Evolutionary conservation across 768 basidiomycete genomes (phyloP).

Genomic region (Phylloporus sp.): DNA sequence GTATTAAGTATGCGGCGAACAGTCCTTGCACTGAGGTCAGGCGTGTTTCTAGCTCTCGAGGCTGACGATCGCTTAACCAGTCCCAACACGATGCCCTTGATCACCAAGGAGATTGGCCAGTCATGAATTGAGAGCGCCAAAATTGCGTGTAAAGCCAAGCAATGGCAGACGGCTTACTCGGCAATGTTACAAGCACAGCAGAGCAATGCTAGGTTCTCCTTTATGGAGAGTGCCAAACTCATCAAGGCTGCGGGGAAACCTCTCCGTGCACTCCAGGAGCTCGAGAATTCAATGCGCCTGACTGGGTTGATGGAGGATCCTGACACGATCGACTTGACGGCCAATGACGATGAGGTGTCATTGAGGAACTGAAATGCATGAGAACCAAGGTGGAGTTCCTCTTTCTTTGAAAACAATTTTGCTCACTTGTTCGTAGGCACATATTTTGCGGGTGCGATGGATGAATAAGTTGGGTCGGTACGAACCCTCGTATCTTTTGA

Average conservation of each 20-base stretch:
- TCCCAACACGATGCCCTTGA: constrained; percentile 30
- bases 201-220: constrained; percentile 65
- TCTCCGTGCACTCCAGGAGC: constrained; percentile 79
- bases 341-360: constrained; percentile 46
- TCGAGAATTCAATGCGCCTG: constrained; percentile 68
- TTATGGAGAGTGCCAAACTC: constrained; percentile 89
- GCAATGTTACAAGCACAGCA: constrained; percentile 89
- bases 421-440: constrained; percentile 45
- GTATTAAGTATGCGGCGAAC: constrained; percentile 86
- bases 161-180: constrained; percentile 96
- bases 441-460: constrained; percentile 84
- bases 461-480: constrained; percentile 87
- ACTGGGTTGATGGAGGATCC: constrained; percentile 44
- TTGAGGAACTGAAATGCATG: constrained; percentile 46
- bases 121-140: constrained; percentile 95
- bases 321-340: constrained; percentile 54
- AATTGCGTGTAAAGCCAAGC: constrained; percentile 91
- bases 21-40: constrained; percentile 71
- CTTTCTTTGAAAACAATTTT: background rate
- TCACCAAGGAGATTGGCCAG: constrained; percentile 64
- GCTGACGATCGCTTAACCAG: constrained; percentile 10
- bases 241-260: constrained; percentile 75
- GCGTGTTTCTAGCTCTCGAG: background rate
- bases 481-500: constrained; percentile 58
- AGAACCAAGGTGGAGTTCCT: constrained; percentile 61